Conservation (phyloP, 495 filamentous ascomycete genomes). For the Podospora australis region DNA sequence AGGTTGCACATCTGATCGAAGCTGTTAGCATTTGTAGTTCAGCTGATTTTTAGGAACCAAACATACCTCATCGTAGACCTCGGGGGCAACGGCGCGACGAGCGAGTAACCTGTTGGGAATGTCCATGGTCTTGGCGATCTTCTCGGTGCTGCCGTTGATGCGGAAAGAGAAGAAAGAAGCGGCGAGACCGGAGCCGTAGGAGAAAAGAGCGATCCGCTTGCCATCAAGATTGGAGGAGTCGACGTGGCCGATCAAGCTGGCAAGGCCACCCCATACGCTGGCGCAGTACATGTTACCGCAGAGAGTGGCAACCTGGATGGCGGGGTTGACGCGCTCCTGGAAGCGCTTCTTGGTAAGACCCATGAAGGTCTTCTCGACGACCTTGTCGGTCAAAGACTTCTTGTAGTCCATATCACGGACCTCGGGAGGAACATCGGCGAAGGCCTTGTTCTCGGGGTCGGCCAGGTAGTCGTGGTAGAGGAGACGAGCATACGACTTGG, state of each 20-base stretch:
- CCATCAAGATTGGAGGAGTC: constrained; percentile 61
- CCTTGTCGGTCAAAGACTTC: constrained; percentile 83
- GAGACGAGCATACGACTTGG: constrained; percentile 90
- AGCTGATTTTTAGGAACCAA: background rate
- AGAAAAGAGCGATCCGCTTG: constrained; percentile 88
- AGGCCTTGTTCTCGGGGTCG: constrained; percentile 68
- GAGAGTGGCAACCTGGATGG: constrained; percentile 80
- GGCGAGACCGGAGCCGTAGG: constrained; percentile 90
- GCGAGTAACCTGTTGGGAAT: constrained; percentile 68
- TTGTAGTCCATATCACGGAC: constrained; percentile 78
- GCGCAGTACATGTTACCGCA: constrained; percentile 99
- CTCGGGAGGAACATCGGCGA: constrained; percentile 81
- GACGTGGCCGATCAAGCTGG: constrained; percentile 68
- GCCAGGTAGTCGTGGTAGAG: constrained; percentile 93
- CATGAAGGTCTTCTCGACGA: constrained; percentile 94
- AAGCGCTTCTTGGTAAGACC: constrained; percentile 92
- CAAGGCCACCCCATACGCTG: constrained; percentile 83
- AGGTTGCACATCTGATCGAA: constrained; percentile 74
- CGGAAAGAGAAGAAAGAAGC: constrained; percentile 84
- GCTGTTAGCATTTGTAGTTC: constrained; percentile 11
- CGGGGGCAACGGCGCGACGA: constrained; percentile 65
- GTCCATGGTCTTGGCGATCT: constrained; percentile 72
- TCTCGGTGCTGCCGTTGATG: constrained; percentile 68
- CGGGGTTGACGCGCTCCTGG: constrained; percentile 76
- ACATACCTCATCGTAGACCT: constrained; percentile 76